Conservation (phyloP, 2,329 filamentous ascomycete genomes). For the Hansfordia pulvinata region DNA sequence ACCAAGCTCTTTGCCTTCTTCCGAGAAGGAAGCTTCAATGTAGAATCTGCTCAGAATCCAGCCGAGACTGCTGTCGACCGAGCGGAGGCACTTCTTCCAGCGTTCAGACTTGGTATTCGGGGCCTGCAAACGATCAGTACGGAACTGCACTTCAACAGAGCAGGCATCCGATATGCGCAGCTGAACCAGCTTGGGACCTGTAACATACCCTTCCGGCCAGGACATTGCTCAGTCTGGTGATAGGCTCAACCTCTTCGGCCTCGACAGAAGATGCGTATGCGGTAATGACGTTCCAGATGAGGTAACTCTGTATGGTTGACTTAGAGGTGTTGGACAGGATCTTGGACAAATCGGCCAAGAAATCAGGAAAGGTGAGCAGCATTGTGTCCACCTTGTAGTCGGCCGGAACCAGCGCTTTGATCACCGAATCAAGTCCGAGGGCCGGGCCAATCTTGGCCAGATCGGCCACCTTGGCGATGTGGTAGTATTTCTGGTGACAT, state of each 20-base stretch:
- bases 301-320: slow-evolving; percentile 45
- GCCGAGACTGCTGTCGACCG: slow-evolving; percentile 42
- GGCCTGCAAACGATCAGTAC: slow-evolving; percentile 21
- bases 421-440: slow-evolving; percentile 36
- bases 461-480: slow-evolving; percentile 44
- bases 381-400: slow-evolving; percentile 35
- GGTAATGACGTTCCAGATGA: slow-evolving; percentile 50
- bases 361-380: slow-evolving; percentile 45
- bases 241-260: slow-evolving; percentile 43
- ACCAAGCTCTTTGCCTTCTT: slow-evolving; percentile 51
- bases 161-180: too few relatives aligned
- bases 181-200: too few relatives aligned
- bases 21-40: slow-evolving; percentile 52
- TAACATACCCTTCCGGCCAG: slow-evolving; percentile 36
- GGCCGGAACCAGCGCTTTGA: slow-evolving; percentile 36
- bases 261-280: slow-evolving; percentile 39
- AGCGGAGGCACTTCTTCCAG: slow-evolving; percentile 50
- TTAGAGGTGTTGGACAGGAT: slow-evolving; percentile 38
- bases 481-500: slow-evolving; percentile 43
- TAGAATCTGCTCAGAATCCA: slow-evolving; percentile 64
- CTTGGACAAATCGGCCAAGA: slow-evolving; percentile 41
- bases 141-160: slow-evolving; percentile 1
- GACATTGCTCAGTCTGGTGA: slow-evolving; percentile 44
- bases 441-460: slow-evolving; percentile 40
- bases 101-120: slow-evolving; percentile 48